Conservation (phyloP, 495 filamentous ascomycete species). For the Letharia lupina region DNA sequence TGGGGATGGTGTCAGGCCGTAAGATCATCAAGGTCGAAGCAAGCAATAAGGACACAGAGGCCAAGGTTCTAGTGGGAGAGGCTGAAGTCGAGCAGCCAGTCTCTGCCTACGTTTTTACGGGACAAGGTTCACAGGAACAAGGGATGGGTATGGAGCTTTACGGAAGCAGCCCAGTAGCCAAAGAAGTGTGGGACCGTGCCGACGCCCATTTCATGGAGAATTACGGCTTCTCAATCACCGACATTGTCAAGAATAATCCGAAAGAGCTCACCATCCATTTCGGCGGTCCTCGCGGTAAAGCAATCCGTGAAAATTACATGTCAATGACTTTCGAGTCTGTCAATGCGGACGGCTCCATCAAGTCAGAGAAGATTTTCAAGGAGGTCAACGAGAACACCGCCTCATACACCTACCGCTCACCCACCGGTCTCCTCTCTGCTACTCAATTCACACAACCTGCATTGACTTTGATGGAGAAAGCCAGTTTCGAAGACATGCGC, state of each 20-base stretch:
- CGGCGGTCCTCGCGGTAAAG: slow-evolving; percentile 90
- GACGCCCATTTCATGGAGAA: slow-evolving; percentile 98
- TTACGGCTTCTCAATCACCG: slow-evolving; percentile 94
- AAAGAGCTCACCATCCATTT: slow-evolving; percentile 99
- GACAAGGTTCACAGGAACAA: slow-evolving; percentile 95
- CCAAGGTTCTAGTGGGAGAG: slow-evolving; percentile 89
- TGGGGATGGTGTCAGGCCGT: slow-evolving; percentile 94
- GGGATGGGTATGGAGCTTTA: slow-evolving; percentile 99
- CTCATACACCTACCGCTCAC: slow-evolving; percentile 94
- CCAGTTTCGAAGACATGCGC: slow-evolving; percentile 98
- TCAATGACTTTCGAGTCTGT: slow-evolving; percentile 99
- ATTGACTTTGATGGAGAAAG: slow-evolving; percentile 98
- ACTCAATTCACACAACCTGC: slow-evolving; percentile 99
- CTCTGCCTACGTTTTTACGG: slow-evolving; percentile 94
- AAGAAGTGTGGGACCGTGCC: slow-evolving; percentile 96
- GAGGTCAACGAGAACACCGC: slow-evolving; percentile 83
- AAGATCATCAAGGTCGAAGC: slow-evolving; percentile 99
- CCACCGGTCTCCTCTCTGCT: slow-evolving; percentile 88
- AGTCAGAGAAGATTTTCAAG: slow-evolving; percentile 99
- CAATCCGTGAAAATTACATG: slow-evolving; percentile 98
- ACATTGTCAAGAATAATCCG: slow-evolving; percentile 98
- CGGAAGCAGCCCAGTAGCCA: slow-evolving; percentile 79
- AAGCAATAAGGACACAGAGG: slow-evolving; percentile 85
- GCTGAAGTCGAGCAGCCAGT: slow-evolving; percentile 99
- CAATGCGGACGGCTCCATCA: slow-evolving; percentile 77